A percentile compares a stretch with the other conserved stretches of the same genome.
phyloP scores from a whole-genome alignment of 2,329 filamentous ascomycete genomes.

The Catunica adiposa region DNA sequence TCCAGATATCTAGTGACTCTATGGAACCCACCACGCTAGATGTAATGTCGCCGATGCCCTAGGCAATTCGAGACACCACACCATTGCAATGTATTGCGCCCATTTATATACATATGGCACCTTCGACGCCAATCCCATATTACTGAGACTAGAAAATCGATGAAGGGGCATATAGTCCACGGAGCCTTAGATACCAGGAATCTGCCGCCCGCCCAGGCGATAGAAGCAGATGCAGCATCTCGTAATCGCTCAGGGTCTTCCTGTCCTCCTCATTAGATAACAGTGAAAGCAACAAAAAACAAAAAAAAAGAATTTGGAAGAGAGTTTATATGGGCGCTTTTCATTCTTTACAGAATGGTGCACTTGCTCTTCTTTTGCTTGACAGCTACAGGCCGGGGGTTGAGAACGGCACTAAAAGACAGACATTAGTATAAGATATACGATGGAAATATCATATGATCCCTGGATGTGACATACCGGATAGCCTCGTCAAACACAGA shows the following conservation, averaged over 20 bases:
- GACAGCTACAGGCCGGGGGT: constrained; percentile 41
- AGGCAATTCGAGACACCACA: neutral
- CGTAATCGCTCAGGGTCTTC: neutral
- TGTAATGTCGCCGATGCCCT: neutral
- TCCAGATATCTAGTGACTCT: no score
- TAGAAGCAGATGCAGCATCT: neutral
- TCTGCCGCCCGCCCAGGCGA: neutral
- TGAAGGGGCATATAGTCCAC: neutral
- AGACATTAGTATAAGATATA: constrained; percentile 5
- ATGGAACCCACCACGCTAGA: no score
- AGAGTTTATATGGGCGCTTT: neutral
- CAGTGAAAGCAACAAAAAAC: constrained; percentile 19
- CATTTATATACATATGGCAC: neutral
- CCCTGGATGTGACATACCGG: constrained; percentile 43
- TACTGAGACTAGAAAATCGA: neutral
- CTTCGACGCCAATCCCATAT: neutral
- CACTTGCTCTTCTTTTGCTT: constrained; percentile 53
- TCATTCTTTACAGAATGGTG: constrained; percentile 42
- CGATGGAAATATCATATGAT: no score
- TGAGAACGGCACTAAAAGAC: constrained; percentile 49
- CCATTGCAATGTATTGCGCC: neutral
- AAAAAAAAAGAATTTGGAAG: constrained; percentile 14
- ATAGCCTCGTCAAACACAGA: constrained; percentile 98
- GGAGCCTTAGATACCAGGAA: neutral
- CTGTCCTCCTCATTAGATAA: neutral